A percentile compares a stretch with the other conserved stretches of the same genome.
Evolutionary conservation across 495 filamentous ascomycete genomes (phyloP).

Genomic region (Aspergillus carlsbadensis): DNA sequence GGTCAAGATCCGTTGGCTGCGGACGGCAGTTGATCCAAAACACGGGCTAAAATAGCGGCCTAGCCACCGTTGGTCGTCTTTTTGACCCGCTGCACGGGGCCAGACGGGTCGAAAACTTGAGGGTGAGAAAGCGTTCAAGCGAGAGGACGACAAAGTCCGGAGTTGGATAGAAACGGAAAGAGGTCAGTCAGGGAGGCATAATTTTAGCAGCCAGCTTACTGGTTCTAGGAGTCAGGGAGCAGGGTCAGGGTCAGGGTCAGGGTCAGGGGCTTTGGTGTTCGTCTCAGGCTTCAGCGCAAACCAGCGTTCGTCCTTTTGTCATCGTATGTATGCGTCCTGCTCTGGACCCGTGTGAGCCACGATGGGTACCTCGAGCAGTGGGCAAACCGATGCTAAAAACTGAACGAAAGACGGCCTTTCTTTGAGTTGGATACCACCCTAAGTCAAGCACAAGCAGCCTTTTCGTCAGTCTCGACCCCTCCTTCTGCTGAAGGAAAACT

Average conservation of each 20-base stretch:
- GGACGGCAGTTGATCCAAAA: slow-evolving; percentile 10
- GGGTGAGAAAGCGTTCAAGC: background rate
- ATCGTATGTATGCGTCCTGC: background rate
- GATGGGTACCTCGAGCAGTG: background rate
- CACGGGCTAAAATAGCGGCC: slow-evolving; percentile 1
- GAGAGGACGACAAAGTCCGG: background rate
- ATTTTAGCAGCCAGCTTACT: background rate
- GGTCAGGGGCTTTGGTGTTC: too few species aligned
- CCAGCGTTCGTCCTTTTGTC: background rate
- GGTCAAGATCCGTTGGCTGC: background rate
- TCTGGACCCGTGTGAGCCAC: background rate
- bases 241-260: background rate
- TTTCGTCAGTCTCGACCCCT: background rate
- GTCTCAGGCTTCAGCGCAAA: too few species aligned
- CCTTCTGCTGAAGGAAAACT: background rate
- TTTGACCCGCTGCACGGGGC: slow-evolving; percentile 6
- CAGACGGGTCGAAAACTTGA: slow-evolving; percentile 5
- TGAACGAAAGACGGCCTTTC: background rate
- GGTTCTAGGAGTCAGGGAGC: background rate
- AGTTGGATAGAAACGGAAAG: background rate
- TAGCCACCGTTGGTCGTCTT: background rate
- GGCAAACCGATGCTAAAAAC: too few species aligned
- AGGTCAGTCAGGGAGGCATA: background rate
- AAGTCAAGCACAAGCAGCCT: background rate
- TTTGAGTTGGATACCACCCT: too few species aligned